phyloP scores from a whole-genome alignment of 1,139 yeast species.

The Pichia sp. region DNA sequence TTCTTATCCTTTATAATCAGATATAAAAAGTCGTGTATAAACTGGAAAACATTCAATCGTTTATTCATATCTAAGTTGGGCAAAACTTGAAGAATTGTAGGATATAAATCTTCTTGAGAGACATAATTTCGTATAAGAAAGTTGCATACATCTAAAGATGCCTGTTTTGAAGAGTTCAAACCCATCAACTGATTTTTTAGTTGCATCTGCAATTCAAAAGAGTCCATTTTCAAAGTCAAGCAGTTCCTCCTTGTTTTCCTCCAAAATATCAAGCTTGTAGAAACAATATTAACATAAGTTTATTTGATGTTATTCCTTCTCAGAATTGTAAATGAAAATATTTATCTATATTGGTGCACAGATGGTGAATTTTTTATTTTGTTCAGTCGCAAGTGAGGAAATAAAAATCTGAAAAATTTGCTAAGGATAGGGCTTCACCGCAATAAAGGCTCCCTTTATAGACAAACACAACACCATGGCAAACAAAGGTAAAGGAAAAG shows the following conservation, averaged over 20 bases:
- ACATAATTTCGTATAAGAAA: conserved; percentile 56
- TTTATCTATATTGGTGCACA: not conserved
- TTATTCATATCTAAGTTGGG: conserved; percentile 50
- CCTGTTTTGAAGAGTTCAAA: conserved; percentile 57
- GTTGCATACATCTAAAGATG: conserved; percentile 49
- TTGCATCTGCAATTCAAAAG: conserved; percentile 70
- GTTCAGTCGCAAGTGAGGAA: too few relatives aligned
- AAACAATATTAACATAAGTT: not conserved
- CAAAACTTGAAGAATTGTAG: conserved; percentile 65
- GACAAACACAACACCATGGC: conserved; percentile 19
- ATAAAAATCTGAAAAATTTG: not conserved
- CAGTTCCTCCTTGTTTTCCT: not conserved
- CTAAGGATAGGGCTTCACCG: not conserved
- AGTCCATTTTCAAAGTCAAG: conserved; percentile 46
- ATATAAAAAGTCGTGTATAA: conserved; percentile 52
- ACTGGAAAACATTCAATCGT: conserved; percentile 61
- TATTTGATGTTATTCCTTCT: not conserved
- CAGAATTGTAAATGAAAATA: not conserved
- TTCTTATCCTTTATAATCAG: conserved; percentile 24
- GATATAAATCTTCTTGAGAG: conserved; percentile 64
- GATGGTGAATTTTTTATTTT: not conserved
- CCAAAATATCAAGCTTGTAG: not conserved
- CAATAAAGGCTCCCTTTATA: not conserved
- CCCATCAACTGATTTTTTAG: conserved; percentile 54
- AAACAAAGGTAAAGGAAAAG: conserved; percentile 33